These are phyloP conservation scores for Dipodascus albidus DNA, from an alignment of 805 yeast species.

Conservation along the genomic window DNA sequence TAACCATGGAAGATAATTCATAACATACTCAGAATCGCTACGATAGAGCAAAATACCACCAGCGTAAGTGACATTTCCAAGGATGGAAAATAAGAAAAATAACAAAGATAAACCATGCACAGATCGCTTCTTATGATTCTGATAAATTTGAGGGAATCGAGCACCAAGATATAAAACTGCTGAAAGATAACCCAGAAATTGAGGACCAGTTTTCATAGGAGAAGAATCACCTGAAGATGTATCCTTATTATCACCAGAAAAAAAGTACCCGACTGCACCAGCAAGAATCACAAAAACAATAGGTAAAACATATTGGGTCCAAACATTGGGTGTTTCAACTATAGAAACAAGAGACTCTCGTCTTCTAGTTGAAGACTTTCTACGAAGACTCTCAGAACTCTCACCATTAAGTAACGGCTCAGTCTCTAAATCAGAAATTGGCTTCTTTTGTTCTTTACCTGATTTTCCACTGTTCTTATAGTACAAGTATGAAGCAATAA, in stretches of 20 bases:
- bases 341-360: slow-evolving; percentile 44
- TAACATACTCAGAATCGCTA: slow-evolving; percentile 46
- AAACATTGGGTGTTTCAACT: slow-evolving; percentile 30
- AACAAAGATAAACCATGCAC: slow-evolving; percentile 79
- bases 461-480: slow-evolving; percentile 26
- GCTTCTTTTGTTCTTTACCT: slow-evolving; percentile 3
- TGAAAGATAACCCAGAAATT: slow-evolving; percentile 56
- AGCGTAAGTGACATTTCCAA: slow-evolving; percentile 69
- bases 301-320: slow-evolving; percentile 45
- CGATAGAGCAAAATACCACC: slow-evolving; percentile 59
- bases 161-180: slow-evolving; percentile 64
- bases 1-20: slow-evolving; percentile 62
- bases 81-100: slow-evolving; percentile 60
- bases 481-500: slow-evolving; percentile 47
- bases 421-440: slow-evolving; percentile 9
- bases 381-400: slow-evolving; percentile 23
- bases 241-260: slow-evolving; percentile 25
- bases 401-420: slow-evolving; percentile 17
- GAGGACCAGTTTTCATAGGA: slow-evolving; percentile 39
- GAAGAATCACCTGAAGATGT: slow-evolving; percentile 14
- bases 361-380: slow-evolving; percentile 16
- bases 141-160: slow-evolving; percentile 74
- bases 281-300: slow-evolving; percentile 48
- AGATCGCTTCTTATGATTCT: slow-evolving; percentile 66
- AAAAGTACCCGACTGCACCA: slow-evolving; percentile 48